These are phyloP conservation scores for Candida yuanshanica DNA, from an alignment of 805 yeast species.

Conservation along the genomic window DNA sequence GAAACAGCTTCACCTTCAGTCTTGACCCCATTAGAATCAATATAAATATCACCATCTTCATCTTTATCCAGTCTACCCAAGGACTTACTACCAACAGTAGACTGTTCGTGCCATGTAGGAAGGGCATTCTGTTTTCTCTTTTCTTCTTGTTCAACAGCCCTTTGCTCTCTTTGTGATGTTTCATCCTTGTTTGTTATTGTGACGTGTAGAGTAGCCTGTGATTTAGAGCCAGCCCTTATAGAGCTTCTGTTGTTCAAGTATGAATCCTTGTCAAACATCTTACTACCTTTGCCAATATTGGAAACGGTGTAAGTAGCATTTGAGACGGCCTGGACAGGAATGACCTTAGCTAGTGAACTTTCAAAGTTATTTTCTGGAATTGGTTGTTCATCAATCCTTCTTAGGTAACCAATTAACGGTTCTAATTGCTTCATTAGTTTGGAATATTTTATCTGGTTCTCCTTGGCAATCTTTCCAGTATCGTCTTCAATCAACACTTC, in stretches of 20 bases:
- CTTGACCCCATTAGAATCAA: neutral
- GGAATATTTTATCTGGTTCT: conserved; percentile 77
- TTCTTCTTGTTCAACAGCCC: conserved; percentile 61
- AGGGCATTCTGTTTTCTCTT: conserved; percentile 85
- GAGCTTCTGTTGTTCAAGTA: conserved; percentile 34
- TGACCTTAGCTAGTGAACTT: conserved; percentile 68
- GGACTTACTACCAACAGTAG: conserved; percentile 76
- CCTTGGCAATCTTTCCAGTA: conserved; percentile 71
- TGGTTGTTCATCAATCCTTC: conserved; percentile 72
- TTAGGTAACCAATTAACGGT: conserved; percentile 77
- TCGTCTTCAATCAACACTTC: conserved; percentile 81
- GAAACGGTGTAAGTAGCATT: conserved; percentile 66
- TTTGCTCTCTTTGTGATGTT: conserved; percentile 57
- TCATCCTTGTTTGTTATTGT: conserved; percentile 84
- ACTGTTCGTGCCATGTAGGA: conserved; percentile 93
- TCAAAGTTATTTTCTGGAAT: conserved; percentile 90
- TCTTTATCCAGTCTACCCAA: conserved; percentile 51
- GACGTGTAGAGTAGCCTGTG: conserved; percentile 85
- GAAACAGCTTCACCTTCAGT: neutral
- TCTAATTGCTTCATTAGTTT: conserved; percentile 83
- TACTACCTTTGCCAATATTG: conserved; percentile 35
- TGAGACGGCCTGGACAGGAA: conserved; percentile 76
- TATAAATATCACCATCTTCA: conserved; percentile 40
- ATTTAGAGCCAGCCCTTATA: conserved; percentile 50
- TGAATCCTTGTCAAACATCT: conserved; percentile 36